These are phyloP conservation scores for Annulohypoxylon moriforme DNA, from an alignment of 495 filamentous ascomycete genomes.

Conservation along the genomic window DNA sequence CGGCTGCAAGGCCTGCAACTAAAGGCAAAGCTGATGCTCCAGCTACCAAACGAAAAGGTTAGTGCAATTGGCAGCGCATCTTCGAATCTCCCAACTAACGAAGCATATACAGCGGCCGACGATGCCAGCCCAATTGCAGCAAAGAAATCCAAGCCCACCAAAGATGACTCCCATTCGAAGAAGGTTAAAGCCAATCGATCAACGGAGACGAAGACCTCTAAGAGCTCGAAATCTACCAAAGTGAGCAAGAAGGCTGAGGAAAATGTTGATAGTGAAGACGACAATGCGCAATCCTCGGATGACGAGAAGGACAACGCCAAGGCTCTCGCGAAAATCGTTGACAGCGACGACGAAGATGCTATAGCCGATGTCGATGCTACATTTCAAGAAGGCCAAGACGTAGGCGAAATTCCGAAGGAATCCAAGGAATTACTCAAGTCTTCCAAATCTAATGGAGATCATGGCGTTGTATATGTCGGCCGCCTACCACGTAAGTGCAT, in stretches of 20 bases:
- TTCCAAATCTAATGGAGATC: slow-evolving; percentile 62
- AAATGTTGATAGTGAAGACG: slow-evolving; percentile 47
- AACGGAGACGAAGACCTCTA: slow-evolving; percentile 45
- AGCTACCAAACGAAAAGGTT: slow-evolving; percentile 66
- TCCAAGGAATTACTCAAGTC: slow-evolving; percentile 68
- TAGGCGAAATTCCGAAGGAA: slow-evolving; percentile 73
- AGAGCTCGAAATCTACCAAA: slow-evolving; percentile 39
- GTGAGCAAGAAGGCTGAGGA: slow-evolving; percentile 43
- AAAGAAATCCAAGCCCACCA: slow-evolving; percentile 50
- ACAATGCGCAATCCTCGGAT: slow-evolving; percentile 43
- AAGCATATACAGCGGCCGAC: slow-evolving; percentile 47
- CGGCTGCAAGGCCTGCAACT: slow-evolving; percentile 63
- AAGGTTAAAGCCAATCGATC: slow-evolving; percentile 46
- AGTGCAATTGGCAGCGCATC: slow-evolving; percentile 7
- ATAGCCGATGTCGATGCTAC: slow-evolving; percentile 65
- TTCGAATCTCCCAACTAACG: not conserved
- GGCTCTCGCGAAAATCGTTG: slow-evolving; percentile 78
- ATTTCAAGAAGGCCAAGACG: slow-evolving; percentile 61
- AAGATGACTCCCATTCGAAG: slow-evolving; percentile 40
- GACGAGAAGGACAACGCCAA: slow-evolving; percentile 60
- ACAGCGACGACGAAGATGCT: slow-evolving; percentile 75
- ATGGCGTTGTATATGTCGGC: slow-evolving; percentile 88
- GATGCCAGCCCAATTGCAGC: slow-evolving; percentile 56
- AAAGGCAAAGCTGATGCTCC: slow-evolving; percentile 65
- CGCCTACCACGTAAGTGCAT: slow-evolving; percentile 73